phyloP scores from a whole-genome alignment of 2,329 filamentous ascomycete species.

The Aspergillus caelatus region DNA sequence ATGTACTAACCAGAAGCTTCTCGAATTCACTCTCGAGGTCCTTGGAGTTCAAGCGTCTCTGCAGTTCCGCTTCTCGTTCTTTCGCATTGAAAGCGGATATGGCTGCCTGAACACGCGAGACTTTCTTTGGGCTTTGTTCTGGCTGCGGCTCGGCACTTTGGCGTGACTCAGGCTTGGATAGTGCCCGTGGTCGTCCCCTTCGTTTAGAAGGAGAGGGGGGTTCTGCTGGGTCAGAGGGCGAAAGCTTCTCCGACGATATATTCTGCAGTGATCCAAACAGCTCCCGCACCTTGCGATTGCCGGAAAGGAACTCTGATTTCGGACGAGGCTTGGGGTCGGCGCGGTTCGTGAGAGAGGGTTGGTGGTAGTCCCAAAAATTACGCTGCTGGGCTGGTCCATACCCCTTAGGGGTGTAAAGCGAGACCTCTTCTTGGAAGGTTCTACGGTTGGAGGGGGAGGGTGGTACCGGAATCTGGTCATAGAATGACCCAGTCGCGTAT shows the following conservation, averaged over 20 bases:
- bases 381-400: constrained; percentile 65
- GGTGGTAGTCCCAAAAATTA: constrained; percentile 60
- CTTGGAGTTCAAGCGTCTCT: constrained; percentile 52
- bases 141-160: constrained; percentile 30
- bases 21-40: constrained; percentile 66
- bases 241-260: constrained; percentile 27
- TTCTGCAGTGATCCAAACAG: constrained; percentile 32
- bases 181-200: constrained; percentile 27
- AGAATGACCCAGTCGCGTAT: constrained; percentile 57
- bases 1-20: constrained; percentile 57
- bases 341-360: constrained; percentile 47
- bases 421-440: constrained; percentile 58
- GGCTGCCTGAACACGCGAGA: constrained; percentile 63
- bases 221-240: constrained; percentile 16
- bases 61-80: constrained; percentile 49
- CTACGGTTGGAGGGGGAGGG: constrained; percentile 49
- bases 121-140: constrained; percentile 47
- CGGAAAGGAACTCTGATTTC: constrained; percentile 53
- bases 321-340: constrained; percentile 50
- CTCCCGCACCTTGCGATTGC: constrained; percentile 44
- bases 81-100: constrained; percentile 66
- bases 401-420: constrained; percentile 60
- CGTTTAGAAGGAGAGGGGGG: constrained; percentile 21
- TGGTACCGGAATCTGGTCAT: constrained; percentile 38
- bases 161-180: constrained; percentile 39